Evolutionary conservation across 257 asterid genomes (phyloP).

Genomic region (Orobanche coerulescens): DNA sequence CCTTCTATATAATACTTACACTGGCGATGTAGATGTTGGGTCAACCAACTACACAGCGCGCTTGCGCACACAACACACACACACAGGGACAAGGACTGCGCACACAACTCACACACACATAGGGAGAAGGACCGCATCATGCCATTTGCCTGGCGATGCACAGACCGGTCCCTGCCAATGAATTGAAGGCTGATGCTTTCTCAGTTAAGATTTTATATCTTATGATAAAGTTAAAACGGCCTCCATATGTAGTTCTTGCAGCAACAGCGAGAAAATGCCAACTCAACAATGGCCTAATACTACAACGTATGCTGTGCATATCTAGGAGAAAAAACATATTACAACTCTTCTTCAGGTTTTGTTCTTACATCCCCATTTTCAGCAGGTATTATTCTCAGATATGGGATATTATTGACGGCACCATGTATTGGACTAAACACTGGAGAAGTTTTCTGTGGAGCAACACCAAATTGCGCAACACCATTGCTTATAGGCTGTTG

Average conservation of each 20-base stretch:
- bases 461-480: slow-evolving; percentile 27
- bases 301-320: slow-evolving; percentile 34
- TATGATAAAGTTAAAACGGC: slow-evolving; percentile 32
- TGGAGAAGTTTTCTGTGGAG: slow-evolving; percentile 28
- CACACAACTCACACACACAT: too few relatives aligned
- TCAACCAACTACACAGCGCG: too few relatives aligned
- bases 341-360: slow-evolving; percentile 29
- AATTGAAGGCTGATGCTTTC: slow-evolving; percentile 18
- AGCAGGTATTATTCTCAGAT: slow-evolving; percentile 29
- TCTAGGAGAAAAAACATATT: slow-evolving; percentile 32
- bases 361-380: slow-evolving; percentile 58
- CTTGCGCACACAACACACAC: too few relatives aligned
- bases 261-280: slow-evolving; percentile 31
- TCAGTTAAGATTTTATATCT: slow-evolving; percentile 24
- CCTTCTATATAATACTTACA: too few relatives aligned
- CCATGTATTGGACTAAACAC: slow-evolving; percentile 27
- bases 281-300: slow-evolving; percentile 30
- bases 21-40: too few relatives aligned
- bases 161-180: background rate
- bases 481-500: slow-evolving; percentile 54
- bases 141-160: too few relatives aligned
- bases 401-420: slow-evolving; percentile 24
- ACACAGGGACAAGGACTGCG: too few relatives aligned
- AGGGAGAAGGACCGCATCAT: too few relatives aligned
- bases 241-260: slow-evolving; percentile 31